A percentile compares a stretch with the other conserved stretches of the same genome.
phyloP scores from a whole-genome alignment of 75 land plant species.

The Picea sitchensis region DNA sequence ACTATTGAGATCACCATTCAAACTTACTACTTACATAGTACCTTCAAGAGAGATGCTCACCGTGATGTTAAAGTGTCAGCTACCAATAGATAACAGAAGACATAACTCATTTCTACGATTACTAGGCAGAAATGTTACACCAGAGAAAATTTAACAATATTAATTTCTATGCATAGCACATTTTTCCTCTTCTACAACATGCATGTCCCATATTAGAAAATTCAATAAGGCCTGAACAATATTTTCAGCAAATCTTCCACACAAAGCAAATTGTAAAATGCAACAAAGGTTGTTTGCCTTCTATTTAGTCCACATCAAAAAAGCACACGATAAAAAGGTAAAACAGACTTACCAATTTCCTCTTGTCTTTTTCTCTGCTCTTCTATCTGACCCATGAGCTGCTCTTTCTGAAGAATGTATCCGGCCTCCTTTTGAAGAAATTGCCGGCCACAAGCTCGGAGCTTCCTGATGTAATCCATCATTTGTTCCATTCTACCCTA shows the following conservation, averaged over 20 bases:
- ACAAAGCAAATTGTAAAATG: neutral
- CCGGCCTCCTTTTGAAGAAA: slow-evolving; percentile 32
- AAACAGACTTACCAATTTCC: slow-evolving; percentile 12
- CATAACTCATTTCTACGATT: neutral
- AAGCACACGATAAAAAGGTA: neutral
- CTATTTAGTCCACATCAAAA: neutral
- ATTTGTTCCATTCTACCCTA: slow-evolving; percentile 56
- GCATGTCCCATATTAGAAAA: neutral
- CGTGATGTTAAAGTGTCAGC: neutral
- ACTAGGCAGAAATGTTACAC: neutral
- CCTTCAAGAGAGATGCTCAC: neutral
- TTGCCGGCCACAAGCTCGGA: slow-evolving; percentile 40
- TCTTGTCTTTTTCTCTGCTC: slow-evolving; percentile 21
- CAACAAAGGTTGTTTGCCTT: neutral
- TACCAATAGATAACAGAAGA: neutral
- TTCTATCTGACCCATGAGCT: slow-evolving; percentile 26
- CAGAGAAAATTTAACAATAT: neutral
- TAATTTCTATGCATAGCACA: neutral
- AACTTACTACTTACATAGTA: neutral
- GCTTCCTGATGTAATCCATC: slow-evolving; percentile 61
- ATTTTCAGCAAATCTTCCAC: neutral
- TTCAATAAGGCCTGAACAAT: neutral
- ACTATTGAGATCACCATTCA: neutral
- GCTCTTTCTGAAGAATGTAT: slow-evolving; percentile 22
- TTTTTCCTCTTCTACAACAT: neutral